phyloP scores from a whole-genome alignment of 2,329 filamentous ascomycete species.

The Colletotrichum trifolii region DNA sequence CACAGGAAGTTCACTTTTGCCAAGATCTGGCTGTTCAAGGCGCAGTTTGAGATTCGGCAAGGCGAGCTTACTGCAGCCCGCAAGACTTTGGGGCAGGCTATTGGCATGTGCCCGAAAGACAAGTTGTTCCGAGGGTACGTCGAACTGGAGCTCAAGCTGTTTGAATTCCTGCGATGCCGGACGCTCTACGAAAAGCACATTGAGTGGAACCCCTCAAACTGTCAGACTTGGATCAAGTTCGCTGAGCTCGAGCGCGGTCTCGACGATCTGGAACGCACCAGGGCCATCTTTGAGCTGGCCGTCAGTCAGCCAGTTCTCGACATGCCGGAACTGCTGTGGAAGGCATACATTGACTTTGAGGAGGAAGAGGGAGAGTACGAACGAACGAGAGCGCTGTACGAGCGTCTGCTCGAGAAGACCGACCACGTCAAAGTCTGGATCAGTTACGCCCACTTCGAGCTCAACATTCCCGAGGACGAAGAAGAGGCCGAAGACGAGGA shows the following conservation, averaged over 20 bases:
- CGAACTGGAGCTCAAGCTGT: conserved; percentile 90
- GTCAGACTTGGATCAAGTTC: conserved; percentile 95
- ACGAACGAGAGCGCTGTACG: conserved; percentile 83
- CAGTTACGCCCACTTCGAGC: conserved; percentile 97
- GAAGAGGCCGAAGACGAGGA: conserved; percentile 69
- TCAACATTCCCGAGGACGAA: conserved; percentile 86
- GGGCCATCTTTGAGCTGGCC: conserved; percentile 92
- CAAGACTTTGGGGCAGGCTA: conserved; percentile 88
- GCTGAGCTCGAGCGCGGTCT: conserved; percentile 92
- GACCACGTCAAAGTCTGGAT: conserved; percentile 99
- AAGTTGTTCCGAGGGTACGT: conserved; percentile 95
- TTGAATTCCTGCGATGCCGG: conserved; percentile 92
- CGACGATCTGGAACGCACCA: conserved; percentile 87
- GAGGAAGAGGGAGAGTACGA: conserved; percentile 95
- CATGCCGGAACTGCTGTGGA: conserved; percentile 98
- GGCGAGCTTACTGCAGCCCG: conserved; percentile 82
- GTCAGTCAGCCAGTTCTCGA: conserved; percentile 85
- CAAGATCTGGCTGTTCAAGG: conserved; percentile 94
- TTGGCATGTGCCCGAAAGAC: conserved; percentile 96
- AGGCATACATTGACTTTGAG: conserved; percentile 98
- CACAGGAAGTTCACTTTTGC: conserved; percentile 98
- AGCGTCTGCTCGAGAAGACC: conserved; percentile 92
- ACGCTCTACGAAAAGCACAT: conserved; percentile 95
- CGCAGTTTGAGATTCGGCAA: conserved; percentile 92
- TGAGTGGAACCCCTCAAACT: conserved; percentile 90